Base-by-base conservation (phyloP, 306 rosid species). In the Inga laurina region DNA sequence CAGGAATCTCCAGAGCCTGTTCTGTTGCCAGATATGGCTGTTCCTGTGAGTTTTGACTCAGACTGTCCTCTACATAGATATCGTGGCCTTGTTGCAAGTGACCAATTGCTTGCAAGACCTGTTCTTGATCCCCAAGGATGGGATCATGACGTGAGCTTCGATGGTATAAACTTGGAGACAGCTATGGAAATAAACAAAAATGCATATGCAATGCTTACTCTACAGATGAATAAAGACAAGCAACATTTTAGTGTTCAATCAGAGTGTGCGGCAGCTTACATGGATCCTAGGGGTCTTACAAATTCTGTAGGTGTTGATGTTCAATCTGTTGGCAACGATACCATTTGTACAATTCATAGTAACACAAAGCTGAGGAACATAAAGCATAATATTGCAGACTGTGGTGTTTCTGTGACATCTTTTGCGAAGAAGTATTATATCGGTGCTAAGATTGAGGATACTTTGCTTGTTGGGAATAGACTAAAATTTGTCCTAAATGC, bases 71-170 rank as follows among this genome's bases (percentile, higher is more conserved):
- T 83, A 35, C 95, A 94, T 79, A 94, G 97, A 89, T 97, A 97
- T 45, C 98, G 93, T 72, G 90, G 94, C 88, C 88, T 94, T 78
- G 83, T 90, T 77, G 78, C 85, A 12, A 76, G 82, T 86, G 98
- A 92, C 43, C 93, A 89, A 77, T 97, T 92, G 91, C 88, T 89
- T 82, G 93, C 89, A 76, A 97, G 97, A 82, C 98, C 99, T 61
- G 98, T 94, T 89, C 95, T 91, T 85, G 98, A 97, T 84, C 92
- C 94, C 78, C 97, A 92, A 83, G 98, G 98, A 81, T 94, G 97
- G 97, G 99, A 97, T 90, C 98, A 94, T 22, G 99, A 97, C 85
- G 94, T 91, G 69, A 86, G 98, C 34, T 94, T 97, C 3, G 99
- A 97, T 79, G 99, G 99, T 79, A 54, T 97, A 86, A 91, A 92